Conservation (phyloP, 331 rosid species). For the Malus hybrid region DNA sequence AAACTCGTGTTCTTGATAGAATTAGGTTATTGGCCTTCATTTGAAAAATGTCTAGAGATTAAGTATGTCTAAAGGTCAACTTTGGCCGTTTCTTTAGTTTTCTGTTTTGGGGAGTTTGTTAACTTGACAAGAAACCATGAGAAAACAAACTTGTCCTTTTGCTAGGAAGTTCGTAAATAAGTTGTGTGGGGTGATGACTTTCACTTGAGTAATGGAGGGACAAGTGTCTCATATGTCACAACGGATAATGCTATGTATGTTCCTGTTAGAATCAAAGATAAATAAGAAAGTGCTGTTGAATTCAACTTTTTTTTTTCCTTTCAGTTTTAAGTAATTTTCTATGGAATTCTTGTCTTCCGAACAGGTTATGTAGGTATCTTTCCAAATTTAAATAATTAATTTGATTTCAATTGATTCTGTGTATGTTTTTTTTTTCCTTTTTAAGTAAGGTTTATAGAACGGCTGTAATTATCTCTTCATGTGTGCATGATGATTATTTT, state of each 20-base stretch:
- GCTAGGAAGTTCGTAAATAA: not conserved
- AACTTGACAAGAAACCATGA: too few species aligned
- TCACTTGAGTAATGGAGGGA: not conserved
- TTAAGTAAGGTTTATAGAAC: not conserved
- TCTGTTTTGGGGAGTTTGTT: not conserved
- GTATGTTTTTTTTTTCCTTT: not conserved
- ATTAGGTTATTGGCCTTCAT: not conserved
- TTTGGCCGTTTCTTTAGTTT: not conserved
- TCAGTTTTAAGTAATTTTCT: not conserved
- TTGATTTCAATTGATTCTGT: not conserved
- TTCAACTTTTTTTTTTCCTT: too few species aligned
- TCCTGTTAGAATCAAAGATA: not conserved
- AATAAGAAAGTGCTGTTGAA: not conserved
- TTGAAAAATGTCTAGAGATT: not conserved
- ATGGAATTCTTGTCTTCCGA: not conserved
- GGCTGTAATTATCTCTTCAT: not conserved
- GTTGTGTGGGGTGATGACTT: not conserved
- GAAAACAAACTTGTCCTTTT: not conserved
- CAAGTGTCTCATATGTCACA: not conserved
- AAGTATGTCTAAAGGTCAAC: not conserved
- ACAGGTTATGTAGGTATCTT: not conserved
- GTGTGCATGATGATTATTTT: not conserved
- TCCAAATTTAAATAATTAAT: not conserved
- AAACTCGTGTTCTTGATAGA: not conserved
- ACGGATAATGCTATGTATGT: not conserved